A percentile compares a stretch with the other conserved stretches of the same genome.
Evolutionary conservation across 768 basidiomycete species (phyloP).

Genomic region (Serendipita vermifera): DNA sequence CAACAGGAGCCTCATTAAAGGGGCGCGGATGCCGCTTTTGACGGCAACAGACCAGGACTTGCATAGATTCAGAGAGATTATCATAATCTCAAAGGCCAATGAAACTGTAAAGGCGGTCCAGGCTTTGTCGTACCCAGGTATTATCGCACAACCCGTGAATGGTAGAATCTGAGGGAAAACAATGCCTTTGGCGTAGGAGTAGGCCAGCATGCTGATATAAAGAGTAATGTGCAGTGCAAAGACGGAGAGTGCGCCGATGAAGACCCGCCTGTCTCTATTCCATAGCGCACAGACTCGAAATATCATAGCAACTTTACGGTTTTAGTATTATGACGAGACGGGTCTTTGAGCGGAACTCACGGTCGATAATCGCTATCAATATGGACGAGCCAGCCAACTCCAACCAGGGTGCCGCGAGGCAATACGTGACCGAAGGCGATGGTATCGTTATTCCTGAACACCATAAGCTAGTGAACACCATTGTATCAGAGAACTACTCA

Average conservation of each 20-base stretch:
- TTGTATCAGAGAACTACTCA: neutral
- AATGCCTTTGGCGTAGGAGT: neutral
- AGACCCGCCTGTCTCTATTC: neutral
- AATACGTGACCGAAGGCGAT: neutral
- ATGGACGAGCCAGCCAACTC: neutral
- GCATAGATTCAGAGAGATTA: neutral
- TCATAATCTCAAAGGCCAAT: neutral
- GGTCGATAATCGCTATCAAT: neutral
- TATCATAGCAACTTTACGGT: neutral
- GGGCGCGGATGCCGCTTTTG: neutral
- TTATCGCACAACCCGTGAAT: neutral
- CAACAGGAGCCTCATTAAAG: neutral
- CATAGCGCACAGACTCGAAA: conserved; percentile 3
- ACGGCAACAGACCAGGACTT: neutral
- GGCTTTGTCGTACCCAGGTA: neutral
- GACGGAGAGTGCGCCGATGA: neutral
- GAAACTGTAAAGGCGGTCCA: neutral
- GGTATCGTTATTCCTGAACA: neutral
- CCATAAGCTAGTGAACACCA: neutral
- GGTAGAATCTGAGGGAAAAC: neutral
- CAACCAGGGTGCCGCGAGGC: neutral
- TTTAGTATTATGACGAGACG: neutral
- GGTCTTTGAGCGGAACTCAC: neutral
- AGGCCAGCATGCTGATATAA: neutral
- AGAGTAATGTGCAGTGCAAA: neutral